Conservation (phyloP, 352 stramenopile species). For the Pythium dissotocum region DNA sequence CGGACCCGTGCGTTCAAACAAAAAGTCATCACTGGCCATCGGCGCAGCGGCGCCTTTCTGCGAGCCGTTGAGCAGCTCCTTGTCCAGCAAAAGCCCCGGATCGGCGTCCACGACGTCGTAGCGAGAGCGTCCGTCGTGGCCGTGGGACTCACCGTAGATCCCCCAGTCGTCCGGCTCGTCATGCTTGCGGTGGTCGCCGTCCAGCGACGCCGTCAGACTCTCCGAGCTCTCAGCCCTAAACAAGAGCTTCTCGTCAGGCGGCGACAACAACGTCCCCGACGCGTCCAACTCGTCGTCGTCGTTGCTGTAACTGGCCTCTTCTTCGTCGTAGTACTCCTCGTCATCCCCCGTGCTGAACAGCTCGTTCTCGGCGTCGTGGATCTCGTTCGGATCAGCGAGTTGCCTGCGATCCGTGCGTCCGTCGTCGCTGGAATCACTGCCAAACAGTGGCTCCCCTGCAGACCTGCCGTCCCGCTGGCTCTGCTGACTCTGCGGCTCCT, state of each 20-base stretch:
- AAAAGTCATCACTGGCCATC: conserved; percentile 50
- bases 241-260: conserved; percentile 18
- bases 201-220: conserved; percentile 17
- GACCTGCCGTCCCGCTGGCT: background rate
- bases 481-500: conserved; percentile 6
- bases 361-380: conserved; percentile 23
- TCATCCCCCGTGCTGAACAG: conserved; percentile 16
- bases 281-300: conserved; percentile 11
- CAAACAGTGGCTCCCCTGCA: conserved; percentile 1
- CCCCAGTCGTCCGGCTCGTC: conserved; percentile 59
- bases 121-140: conserved; percentile 27
- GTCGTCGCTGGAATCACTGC: conserved; percentile 15
- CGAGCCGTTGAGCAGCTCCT: conserved; percentile 43
- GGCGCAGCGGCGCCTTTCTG: conserved; percentile 27
- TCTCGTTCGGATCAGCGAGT: conserved; percentile 13
- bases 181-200: conserved; percentile 26
- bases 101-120: conserved; percentile 50
- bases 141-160: conserved; percentile 42
- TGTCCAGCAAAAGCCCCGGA: conserved; percentile 49
- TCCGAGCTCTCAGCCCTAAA: conserved; percentile 31
- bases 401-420: background rate
- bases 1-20: conserved; percentile 55
- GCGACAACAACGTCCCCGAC: conserved; percentile 18
- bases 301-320: conserved; percentile 6
- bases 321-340: conserved; percentile 25